A percentile compares a stretch with the other conserved stretches of the same genome.
phyloP scores from a whole-genome alignment of 352 stramenopile genomes.

The Globisporangium irregulare region DNA sequence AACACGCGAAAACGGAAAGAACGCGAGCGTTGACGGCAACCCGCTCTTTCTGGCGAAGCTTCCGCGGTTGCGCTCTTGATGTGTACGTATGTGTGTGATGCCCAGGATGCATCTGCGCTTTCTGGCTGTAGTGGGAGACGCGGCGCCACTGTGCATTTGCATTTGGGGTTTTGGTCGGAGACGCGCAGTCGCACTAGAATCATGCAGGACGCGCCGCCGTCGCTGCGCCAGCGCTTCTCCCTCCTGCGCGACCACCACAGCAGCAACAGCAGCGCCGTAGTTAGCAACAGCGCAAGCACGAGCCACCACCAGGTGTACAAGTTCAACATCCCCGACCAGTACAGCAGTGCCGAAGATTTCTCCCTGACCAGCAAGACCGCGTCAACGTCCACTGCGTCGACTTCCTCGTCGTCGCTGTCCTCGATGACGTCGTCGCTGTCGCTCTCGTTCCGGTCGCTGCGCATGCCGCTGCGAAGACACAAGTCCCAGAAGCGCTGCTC shows the following conservation, averaged over 20 bases:
- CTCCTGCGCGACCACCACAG: constrained; percentile 3
- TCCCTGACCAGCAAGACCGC: constrained; percentile 3
- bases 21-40: background rate
- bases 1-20: background rate
- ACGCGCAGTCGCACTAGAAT: background rate
- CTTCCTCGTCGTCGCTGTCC: background rate
- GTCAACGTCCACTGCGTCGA: background rate
- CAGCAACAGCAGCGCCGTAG: background rate
- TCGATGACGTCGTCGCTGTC: background rate
- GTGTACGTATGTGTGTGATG: background rate
- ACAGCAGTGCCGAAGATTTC: constrained; percentile 9
- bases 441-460: constrained; percentile 8
- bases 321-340: constrained; percentile 10
- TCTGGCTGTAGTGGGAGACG: background rate
- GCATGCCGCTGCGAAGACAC: constrained; percentile 4
- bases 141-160: background rate
- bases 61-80: background rate
- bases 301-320: constrained; percentile 5
- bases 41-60: constrained; percentile 3
- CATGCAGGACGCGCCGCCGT: constrained; percentile 4
- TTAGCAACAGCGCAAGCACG: background rate
- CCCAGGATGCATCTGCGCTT: background rate
- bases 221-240: background rate
- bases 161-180: constrained; percentile 9
- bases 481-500: constrained; percentile 12